Percentiles rank a stretch among this genome's conserved stretches.
Evolutionary conservation across 2,329 filamentous ascomycete species (phyloP).

Genomic region (Neurospora crassa): DNA sequence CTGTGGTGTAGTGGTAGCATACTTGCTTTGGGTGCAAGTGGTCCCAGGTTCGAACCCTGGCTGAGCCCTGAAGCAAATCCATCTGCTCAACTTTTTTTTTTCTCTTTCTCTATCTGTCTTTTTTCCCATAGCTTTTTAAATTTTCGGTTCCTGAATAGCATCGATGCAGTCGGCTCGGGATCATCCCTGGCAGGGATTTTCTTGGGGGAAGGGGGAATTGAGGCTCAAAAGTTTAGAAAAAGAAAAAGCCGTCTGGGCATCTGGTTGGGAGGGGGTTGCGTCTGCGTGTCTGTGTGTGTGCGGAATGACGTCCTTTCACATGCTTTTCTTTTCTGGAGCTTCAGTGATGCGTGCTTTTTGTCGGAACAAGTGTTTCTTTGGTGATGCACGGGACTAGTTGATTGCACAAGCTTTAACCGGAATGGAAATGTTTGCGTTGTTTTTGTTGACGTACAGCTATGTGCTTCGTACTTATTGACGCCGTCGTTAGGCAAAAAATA

Average conservation of each 20-base stretch:
- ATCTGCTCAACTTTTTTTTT: neutral
- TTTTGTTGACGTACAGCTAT: too few relatives aligned
- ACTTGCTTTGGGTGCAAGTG: slow-evolving; percentile 1
- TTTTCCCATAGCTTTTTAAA: neutral
- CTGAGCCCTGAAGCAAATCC: neutral
- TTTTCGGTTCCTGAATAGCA: neutral
- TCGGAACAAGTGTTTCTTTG: neutral
- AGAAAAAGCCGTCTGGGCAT: neutral
- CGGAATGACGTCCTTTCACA: neutral
- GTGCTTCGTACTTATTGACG: too few relatives aligned
- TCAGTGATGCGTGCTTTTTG: neutral
- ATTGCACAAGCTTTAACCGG: too few relatives aligned
- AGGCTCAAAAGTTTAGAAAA: neutral
- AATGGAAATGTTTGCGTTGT: too few relatives aligned
- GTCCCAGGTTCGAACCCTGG: neutral
- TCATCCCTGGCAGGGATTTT: neutral
- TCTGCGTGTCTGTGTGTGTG: neutral
- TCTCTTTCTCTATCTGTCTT: neutral
- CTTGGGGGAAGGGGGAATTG: neutral
- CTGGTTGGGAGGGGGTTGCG: neutral
- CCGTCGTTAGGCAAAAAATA: too few relatives aligned
- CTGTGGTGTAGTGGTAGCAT: slow-evolving; percentile 1
- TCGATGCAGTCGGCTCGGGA: neutral
- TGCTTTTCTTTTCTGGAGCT: neutral
- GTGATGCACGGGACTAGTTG: too few relatives aligned